Conservation (phyloP, 2,329 filamentous ascomycete genomes). For the Cordyceps fumosorosea region DNA sequence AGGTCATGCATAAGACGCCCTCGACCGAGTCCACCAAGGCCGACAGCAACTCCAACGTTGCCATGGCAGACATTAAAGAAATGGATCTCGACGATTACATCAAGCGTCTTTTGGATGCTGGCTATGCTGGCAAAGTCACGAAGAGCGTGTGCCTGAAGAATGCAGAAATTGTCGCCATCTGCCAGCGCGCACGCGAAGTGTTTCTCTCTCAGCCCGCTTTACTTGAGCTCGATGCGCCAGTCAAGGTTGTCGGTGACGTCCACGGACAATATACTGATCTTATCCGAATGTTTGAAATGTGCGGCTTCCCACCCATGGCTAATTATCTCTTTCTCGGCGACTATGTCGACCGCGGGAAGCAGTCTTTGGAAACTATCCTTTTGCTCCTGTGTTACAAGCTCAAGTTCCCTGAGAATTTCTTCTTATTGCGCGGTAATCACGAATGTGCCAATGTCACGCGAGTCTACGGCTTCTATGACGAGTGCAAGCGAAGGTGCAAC, state of each 20-base stretch:
- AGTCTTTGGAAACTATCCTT: constrained; percentile 89
- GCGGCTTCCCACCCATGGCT: constrained; percentile 83
- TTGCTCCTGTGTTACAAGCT: constrained; percentile 93
- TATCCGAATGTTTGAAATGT: constrained; percentile 98
- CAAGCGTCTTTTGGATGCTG: constrained; percentile 85
- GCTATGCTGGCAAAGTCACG: constrained; percentile 92
- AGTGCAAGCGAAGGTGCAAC: constrained; percentile 93
- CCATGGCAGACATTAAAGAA: constrained; percentile 84
- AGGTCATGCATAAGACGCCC: constrained; percentile 46
- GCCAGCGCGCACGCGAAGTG: constrained; percentile 78
- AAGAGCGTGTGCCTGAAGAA: constrained; percentile 98
- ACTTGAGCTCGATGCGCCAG: constrained; percentile 84
- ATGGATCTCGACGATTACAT: constrained; percentile 98
- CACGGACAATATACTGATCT: constrained; percentile 96
- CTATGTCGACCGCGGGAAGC: constrained; percentile 94
- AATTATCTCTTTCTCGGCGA: constrained; percentile 95
- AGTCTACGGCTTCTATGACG: constrained; percentile 96
- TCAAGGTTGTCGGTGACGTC: constrained; percentile 96
- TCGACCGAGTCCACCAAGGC: constrained; percentile 35
- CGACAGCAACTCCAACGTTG: constrained; percentile 53
- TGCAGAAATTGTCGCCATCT: constrained; percentile 92
- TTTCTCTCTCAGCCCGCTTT: constrained; percentile 89
- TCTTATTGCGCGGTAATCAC: constrained; percentile 88
- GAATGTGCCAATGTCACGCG: constrained; percentile 95
- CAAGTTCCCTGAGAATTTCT: constrained; percentile 96